Evolutionary conservation across 306 rosid species (phyloP).

Genomic region (Prunus padus): DNA sequence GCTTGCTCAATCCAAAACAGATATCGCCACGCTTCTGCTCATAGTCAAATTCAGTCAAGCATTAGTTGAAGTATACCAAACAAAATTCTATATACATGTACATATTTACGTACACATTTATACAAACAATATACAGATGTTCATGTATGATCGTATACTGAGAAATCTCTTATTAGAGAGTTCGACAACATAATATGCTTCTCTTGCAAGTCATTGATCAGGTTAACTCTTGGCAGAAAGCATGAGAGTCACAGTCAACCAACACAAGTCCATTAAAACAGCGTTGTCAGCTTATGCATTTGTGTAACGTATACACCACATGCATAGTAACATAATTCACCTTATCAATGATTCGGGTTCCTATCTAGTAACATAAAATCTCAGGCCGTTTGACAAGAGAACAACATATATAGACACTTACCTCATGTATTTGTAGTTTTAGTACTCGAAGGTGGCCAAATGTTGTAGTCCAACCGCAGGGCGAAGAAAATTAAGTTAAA

Average conservation of each 20-base stretch:
- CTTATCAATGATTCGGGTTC: too few relatives aligned
- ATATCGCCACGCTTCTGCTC: background rate
- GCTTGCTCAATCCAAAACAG: slow-evolving; percentile 7
- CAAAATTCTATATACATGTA: background rate
- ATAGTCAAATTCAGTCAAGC: background rate
- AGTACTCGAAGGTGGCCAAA: too few relatives aligned
- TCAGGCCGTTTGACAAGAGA: background rate
- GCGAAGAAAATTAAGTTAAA: background rate
- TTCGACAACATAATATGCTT: background rate
- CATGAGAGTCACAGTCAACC: too few relatives aligned
- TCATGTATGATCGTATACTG: background rate
- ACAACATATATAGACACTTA: too few relatives aligned
- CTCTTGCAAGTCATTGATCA: background rate
- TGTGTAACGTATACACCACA: too few relatives aligned
- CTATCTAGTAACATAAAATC: background rate
- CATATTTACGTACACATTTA: background rate
- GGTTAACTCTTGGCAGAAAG: too few relatives aligned
- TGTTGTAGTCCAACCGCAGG: background rate
- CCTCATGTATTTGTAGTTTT: background rate
- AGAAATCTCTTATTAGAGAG: background rate
- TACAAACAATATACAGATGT: background rate
- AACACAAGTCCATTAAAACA: too few relatives aligned
- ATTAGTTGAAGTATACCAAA: background rate
- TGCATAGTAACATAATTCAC: too few relatives aligned
- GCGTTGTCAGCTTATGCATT: too few relatives aligned